Evolutionary conservation across 345 rosid species (phyloP), one percentile per base, ranked within the genome.

Genomic region (Triadica sebifera): DNA sequence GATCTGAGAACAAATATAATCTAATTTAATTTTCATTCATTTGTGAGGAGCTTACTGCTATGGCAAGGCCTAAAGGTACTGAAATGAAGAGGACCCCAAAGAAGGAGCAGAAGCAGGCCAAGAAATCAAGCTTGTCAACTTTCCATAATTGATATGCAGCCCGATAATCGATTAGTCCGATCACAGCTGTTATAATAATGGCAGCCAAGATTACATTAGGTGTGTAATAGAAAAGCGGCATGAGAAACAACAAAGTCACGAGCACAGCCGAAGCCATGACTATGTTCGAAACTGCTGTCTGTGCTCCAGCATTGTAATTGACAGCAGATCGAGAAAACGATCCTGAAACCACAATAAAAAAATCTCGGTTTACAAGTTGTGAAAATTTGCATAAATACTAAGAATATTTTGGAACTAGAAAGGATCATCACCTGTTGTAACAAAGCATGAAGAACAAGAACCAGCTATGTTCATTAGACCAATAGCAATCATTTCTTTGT

Each of bases 401-500:
- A 6, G 38, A 63, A 67, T 19, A 8, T 37, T 50, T 47, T 37
- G 20, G 15, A 37, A 50, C 12, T 53, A 39, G 59, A 13, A 17
- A 16, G 52, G 41, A 67, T 64, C 64, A 20, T 73, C 45, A 89
- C 98, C 98, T 75, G 99, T 88, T 49, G 97, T 90, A 61, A 96
- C 90, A 84, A 79, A 96, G 76, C 99, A 96, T 15, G 99, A 96
- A 78, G 93, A 85, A 75, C 92, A 93, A 67, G 92, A 93, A 80
- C 99, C 99, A 60, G 88, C 92, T 80, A 93, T 87, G 87, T 96
- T 96, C 98, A 96, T 96, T 62, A 91, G 56, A 67, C 99, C 99
- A 15, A 93, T 91, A 25, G 98, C 98, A 87, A 96, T 86, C 98
- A 93, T 96, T 86, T 96, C 99, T 84, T 96, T 91, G 89, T 93